Evolutionary conservation across 2,329 filamentous ascomycete species (phyloP), one percentile per base, ranked within the genome.

Genomic region (Fusarium sp.): DNA sequence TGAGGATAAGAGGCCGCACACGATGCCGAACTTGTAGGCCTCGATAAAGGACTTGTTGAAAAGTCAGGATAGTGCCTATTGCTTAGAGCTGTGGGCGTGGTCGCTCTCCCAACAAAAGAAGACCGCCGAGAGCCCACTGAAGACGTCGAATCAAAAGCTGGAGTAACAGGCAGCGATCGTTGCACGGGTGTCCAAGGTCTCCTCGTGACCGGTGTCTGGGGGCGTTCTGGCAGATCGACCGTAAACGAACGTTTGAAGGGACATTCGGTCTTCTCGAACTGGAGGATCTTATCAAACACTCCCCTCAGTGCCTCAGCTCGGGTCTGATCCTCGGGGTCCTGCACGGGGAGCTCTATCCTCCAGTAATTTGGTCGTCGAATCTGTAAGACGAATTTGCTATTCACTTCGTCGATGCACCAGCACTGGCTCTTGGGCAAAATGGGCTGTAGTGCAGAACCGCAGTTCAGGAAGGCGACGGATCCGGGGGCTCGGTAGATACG

Each of bases 401-500:
- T 93, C 66, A 92, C 89, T 67, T 94, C 93, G 81, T 97, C 94
- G 35, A 98, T 93, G 81, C 94, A 97, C 95, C 95, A 98, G 80
- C 94, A 97, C 83, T 98, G 95, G 68, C 95, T 97, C 81, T 94
- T 94, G 27, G 94, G 94, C 62, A 98, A 85, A 72, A 98, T 97
- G 13, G 95, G 93, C 78, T 97, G 94, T 20, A 98, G 88, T 18
- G 95, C 92, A 65, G 91, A 91, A 69, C 94, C 94, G 73, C 95
- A 97, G 82, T 93, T 96, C 11, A 98, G 87, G 79, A 98, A 98
- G 14, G 94, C 94, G 18, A 97, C 94, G 11, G 94, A 94, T 23
- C 94, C 94, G 9, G 94, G 93, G 37, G 97, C 93, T 78, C 94
- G 92, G 81, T 98, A 97, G 73, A 98, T 94, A 73, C 92, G 90